Conservation (phyloP, 495 filamentous ascomycete genomes). For the Aspergillus homomorphus region DNA sequence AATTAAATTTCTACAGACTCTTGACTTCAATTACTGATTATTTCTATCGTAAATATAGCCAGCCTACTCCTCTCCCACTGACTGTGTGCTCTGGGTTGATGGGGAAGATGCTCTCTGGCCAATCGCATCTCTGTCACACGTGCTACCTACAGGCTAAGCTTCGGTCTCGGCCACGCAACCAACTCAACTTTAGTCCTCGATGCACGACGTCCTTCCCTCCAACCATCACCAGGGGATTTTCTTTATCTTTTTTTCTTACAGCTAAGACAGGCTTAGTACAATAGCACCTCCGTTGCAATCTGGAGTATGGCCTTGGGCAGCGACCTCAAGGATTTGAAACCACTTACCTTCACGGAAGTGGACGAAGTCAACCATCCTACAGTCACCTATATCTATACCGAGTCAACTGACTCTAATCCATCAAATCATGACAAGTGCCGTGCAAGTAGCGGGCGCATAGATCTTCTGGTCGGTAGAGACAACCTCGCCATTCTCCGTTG, state of each 20-base stretch:
- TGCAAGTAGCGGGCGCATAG: conserved; percentile 25
- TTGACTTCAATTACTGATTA: background rate
- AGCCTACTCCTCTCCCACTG: no score
- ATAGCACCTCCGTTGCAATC: background rate
- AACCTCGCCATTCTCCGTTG: background rate
- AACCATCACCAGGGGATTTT: background rate
- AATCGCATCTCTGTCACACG: no score
- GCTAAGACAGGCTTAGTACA: background rate
- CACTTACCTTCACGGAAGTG: conserved; percentile 35
- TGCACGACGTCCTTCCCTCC: no score
- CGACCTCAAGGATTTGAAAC: background rate
- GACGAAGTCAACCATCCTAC: conserved; percentile 36
- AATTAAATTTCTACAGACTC: background rate
- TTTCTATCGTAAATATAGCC: no score
- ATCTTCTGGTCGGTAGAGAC: conserved; percentile 32
- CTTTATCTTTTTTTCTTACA: background rate
- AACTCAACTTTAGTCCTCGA: no score
- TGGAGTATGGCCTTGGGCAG: conserved; percentile 21
- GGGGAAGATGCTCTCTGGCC: background rate
- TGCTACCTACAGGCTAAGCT: background rate
- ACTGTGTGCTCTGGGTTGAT: no score
- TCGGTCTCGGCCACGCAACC: background rate
- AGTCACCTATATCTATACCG: conserved; percentile 39
- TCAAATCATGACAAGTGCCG: background rate
- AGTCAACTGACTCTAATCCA: conserved; percentile 8